Percentiles rank a stretch among this genome's conserved stretches.
phyloP scores from a whole-genome alignment of 257 asterid species.

The Petunia axillaris region DNA sequence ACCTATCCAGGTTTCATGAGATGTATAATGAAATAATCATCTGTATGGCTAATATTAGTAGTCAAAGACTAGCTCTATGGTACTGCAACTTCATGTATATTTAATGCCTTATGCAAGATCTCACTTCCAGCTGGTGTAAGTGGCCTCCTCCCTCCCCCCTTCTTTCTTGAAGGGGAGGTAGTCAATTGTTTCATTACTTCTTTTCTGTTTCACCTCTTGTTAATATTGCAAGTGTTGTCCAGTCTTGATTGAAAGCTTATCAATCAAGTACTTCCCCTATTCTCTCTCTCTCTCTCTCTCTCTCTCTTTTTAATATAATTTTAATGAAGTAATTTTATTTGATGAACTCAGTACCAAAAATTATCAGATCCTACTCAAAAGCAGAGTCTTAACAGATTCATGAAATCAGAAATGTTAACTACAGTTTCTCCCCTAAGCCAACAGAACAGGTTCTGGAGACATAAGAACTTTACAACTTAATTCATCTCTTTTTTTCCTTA shows the following conservation, averaged over 20 bases:
- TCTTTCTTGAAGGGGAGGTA: slow-evolving; percentile 5
- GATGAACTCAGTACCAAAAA: slow-evolving; percentile 5
- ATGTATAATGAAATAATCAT: background rate
- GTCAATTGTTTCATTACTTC: slow-evolving; percentile 1
- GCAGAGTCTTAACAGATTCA: background rate
- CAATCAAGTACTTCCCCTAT: background rate
- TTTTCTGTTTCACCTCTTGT: slow-evolving; percentile 18
- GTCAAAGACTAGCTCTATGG: slow-evolving; percentile 10
- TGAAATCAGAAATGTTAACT: slow-evolving; percentile 11
- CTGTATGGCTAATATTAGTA: background rate
- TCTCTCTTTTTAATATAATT: no score
- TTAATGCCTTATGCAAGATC: background rate
- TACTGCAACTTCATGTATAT: background rate
- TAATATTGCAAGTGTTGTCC: background rate
- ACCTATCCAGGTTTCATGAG: slow-evolving; percentile 1
- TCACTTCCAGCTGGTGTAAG: background rate
- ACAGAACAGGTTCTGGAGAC: background rate
- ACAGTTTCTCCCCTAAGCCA: background rate
- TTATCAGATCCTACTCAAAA: slow-evolving; percentile 12
- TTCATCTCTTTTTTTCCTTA: background rate
- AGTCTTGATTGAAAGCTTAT: background rate
- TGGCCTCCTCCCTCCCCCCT: background rate
- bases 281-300: background rate
- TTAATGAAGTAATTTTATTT: background rate
- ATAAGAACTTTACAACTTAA: background rate